phyloP scores from a whole-genome alignment of 2,329 filamentous ascomycete species.

The Venturia aucupariae region DNA sequence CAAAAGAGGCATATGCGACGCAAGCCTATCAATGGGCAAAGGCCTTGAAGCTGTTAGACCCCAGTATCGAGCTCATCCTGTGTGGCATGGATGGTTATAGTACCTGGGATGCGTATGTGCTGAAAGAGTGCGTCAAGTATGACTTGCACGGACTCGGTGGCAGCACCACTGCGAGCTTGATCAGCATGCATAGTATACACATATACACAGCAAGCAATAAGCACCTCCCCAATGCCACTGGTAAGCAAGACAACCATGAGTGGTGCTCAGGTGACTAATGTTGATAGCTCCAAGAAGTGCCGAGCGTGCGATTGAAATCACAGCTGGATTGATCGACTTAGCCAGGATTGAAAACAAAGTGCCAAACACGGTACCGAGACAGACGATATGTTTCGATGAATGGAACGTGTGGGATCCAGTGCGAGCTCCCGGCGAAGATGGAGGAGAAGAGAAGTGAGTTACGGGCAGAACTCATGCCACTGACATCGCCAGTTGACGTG shows the following conservation, averaged over 20 bases:
- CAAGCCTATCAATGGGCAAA: slow-evolving; percentile 65
- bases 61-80: slow-evolving; percentile 58
- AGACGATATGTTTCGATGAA: slow-evolving; percentile 72
- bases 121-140: slow-evolving; percentile 56
- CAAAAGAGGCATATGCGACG: slow-evolving; percentile 59
- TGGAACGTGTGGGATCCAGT: slow-evolving; percentile 77
- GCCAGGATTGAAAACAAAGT: slow-evolving; percentile 61
- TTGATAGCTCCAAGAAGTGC: slow-evolving; percentile 54
- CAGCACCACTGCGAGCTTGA: slow-evolving; percentile 40
- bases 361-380: slow-evolving; percentile 48
- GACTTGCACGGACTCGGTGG: slow-evolving; percentile 42
- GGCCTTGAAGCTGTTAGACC: slow-evolving; percentile 62
- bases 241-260: slow-evolving; percentile 15
- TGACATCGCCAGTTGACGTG: background rate
- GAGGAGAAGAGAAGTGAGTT: slow-evolving; percentile 56
- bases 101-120: slow-evolving; percentile 64
- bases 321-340: slow-evolving; percentile 60
- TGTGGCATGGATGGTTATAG: slow-evolving; percentile 63
- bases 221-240: slow-evolving; percentile 29
- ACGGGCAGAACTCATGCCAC: background rate
- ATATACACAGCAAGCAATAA: slow-evolving; percentile 58
- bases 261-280: slow-evolving; percentile 40
- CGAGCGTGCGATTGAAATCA: slow-evolving; percentile 65
- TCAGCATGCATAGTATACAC: slow-evolving; percentile 77
- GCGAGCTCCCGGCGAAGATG: slow-evolving; percentile 59